Conservation (phyloP, 495 filamentous ascomycete species). For the Penicillium canescens region DNA sequence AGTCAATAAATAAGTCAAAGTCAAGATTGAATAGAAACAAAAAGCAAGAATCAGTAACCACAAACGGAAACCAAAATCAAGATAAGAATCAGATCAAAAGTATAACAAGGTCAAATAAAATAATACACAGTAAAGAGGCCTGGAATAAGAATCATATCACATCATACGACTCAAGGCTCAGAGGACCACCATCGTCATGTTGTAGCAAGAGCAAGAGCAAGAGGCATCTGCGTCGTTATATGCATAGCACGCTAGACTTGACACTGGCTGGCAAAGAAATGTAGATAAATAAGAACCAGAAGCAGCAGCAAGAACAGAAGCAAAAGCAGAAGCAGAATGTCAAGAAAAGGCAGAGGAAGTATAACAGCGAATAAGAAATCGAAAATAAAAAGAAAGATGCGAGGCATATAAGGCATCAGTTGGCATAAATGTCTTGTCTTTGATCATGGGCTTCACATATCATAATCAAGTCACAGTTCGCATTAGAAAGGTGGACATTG, state of each 20-base stretch:
- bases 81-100: background rate
- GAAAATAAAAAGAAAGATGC: conserved; percentile 7
- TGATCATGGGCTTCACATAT: background rate
- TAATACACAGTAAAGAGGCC: background rate
- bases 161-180: background rate
- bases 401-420: conserved; percentile 7
- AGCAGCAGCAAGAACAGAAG: no score
- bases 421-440: conserved; percentile 1
- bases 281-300: background rate
- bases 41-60: background rate
- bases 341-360: conserved; percentile 2
- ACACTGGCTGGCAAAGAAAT: conserved; percentile 4
- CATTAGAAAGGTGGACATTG: no score
- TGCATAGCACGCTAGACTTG: conserved; percentile 6
- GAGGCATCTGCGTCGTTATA: conserved; percentile 7
- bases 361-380: background rate
- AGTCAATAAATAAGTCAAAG: background rate
- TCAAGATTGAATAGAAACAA: background rate
- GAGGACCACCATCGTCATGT: conserved; percentile 7
- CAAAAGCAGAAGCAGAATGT: no score
- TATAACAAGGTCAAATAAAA: background rate
- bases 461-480: no score
- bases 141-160: background rate
- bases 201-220: background rate
- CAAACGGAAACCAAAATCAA: background rate